A percentile compares a stretch with the other conserved stretches of the same genome.
Evolutionary conservation across 495 filamentous ascomycete genomes (phyloP).

Genomic region (Penicillium chermesinum): DNA sequence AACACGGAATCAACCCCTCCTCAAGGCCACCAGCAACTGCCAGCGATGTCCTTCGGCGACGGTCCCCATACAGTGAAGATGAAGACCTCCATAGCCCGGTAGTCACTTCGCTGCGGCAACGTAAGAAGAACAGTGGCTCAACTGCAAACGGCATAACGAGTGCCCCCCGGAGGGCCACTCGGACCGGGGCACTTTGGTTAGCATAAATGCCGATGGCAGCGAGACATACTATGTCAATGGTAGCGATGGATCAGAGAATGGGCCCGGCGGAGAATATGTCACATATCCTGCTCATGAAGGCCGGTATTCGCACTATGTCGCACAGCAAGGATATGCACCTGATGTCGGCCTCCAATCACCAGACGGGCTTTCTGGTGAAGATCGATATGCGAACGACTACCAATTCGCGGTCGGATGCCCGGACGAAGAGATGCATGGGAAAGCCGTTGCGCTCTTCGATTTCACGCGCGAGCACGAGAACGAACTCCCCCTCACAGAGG

Average conservation of each 20-base stretch:
- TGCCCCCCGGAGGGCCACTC: conserved; percentile 11
- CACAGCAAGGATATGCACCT: conserved; percentile 53
- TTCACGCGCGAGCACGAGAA: conserved; percentile 95
- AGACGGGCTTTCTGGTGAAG: conserved; percentile 51
- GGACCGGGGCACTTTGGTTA: conserved; percentile 61
- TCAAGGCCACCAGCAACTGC: conserved; percentile 55
- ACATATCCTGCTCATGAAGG: conserved; percentile 68
- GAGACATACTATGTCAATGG: conserved; percentile 74
- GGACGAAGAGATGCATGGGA: conserved; percentile 96
- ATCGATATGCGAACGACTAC: conserved; percentile 80
- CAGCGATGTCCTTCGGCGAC: conserved; percentile 81
- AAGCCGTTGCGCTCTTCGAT: conserved; percentile 91
- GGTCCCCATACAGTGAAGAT: conserved; percentile 95
- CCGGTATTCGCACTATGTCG: conserved; percentile 47
- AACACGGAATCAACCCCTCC: conserved; percentile 38
- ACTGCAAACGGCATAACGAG: conserved; percentile 30
- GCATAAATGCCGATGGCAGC: conserved; percentile 66
- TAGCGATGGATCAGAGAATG: conserved; percentile 53
- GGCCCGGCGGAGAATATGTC: conserved; percentile 74
- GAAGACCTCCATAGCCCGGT: conserved; percentile 93
- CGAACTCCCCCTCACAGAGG: conserved; percentile 86
- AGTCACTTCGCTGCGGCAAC: conserved; percentile 67
- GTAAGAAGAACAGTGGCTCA: conserved; percentile 64
- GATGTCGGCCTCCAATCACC: conserved; percentile 56
- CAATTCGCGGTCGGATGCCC: conserved; percentile 93